phyloP scores from a whole-genome alignment of 73 alveolate species.

The Breviolum minutum region DNA sequence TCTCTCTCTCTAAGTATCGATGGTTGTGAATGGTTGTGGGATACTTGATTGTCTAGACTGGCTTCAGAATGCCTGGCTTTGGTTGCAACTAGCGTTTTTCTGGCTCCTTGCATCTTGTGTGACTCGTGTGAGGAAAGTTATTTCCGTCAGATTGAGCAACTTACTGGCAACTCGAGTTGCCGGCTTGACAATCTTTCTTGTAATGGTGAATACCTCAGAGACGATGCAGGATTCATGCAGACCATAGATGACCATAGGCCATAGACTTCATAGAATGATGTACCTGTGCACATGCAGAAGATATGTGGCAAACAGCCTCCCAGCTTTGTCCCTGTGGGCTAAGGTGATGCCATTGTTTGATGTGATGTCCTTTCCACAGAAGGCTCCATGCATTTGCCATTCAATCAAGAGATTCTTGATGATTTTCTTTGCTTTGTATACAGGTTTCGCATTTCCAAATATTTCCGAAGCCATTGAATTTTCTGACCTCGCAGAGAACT shows the following conservation, averaged over 20 bases:
- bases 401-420: too few species aligned
- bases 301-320: background rate
- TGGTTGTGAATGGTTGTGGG: too few species aligned
- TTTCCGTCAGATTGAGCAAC: conserved; percentile 58
- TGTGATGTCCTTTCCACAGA: conserved; percentile 85
- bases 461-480: background rate
- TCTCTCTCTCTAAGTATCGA: too few species aligned
- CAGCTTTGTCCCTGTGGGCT: background rate
- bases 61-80: too few species aligned
- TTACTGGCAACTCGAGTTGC: conserved; percentile 75
- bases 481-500: background rate
- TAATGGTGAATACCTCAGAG: conserved; percentile 36
- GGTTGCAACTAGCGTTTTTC: too few species aligned
- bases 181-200: conserved; percentile 47
- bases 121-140: conserved; percentile 34
- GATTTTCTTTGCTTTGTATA: too few species aligned
- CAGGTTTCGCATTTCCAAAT: too few species aligned
- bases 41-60: too few species aligned
- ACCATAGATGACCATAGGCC: too few species aligned
- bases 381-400: background rate
- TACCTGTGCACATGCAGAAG: background rate
- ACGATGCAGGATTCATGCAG: background rate
- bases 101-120: background rate
- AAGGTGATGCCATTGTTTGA: conserved; percentile 75
- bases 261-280: too few species aligned